Evolutionary conservation across 23 red algal species (phyloP).

Genomic region (Gracilaria domingensis): DNA sequence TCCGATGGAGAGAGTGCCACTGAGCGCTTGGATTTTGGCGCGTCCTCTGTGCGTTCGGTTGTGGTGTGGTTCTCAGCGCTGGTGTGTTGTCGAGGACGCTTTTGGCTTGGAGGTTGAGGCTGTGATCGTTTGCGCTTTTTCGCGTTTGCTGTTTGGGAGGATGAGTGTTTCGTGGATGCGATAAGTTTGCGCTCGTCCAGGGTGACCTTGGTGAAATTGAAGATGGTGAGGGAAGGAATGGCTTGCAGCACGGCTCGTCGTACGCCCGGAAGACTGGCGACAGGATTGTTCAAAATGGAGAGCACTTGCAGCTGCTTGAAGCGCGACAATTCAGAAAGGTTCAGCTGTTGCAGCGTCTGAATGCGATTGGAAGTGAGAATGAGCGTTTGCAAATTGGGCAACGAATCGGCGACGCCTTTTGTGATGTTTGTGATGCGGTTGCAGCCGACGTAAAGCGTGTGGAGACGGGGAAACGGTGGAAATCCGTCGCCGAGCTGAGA

Average conservation of each 20-base stretch:
- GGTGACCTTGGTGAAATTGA: conserved; percentile 47
- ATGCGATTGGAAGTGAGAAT: conserved; percentile 83
- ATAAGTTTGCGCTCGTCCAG: neutral
- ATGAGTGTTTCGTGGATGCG: neutral
- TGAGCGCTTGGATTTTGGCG: neutral
- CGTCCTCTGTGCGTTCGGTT: neutral
- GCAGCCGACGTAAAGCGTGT: conserved; percentile 38
- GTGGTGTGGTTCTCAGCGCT: neutral
- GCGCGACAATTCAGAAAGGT: conserved; percentile 49
- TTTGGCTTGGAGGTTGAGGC: neutral
- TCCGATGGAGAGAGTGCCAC: conserved; percentile 9
- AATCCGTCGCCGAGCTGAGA: conserved; percentile 62
- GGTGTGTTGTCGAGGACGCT: neutral
- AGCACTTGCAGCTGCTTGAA: conserved; percentile 48
- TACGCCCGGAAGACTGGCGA: conserved; percentile 12
- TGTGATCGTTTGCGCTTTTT: conserved; percentile 22
- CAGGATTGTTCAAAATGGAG: conserved; percentile 65
- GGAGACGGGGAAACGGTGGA: conserved; percentile 71
- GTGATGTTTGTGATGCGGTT: conserved; percentile 63
- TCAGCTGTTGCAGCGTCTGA: conserved; percentile 36
- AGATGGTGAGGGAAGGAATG: conserved; percentile 22
- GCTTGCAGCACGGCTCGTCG: conserved; percentile 23
- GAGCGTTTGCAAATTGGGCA: conserved; percentile 73
- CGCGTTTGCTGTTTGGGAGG: neutral
- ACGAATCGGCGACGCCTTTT: conserved; percentile 39